Evolutionary conservation across 495 filamentous ascomycete genomes (phyloP).

Genomic region (Sphaerosporella brunnea): DNA sequence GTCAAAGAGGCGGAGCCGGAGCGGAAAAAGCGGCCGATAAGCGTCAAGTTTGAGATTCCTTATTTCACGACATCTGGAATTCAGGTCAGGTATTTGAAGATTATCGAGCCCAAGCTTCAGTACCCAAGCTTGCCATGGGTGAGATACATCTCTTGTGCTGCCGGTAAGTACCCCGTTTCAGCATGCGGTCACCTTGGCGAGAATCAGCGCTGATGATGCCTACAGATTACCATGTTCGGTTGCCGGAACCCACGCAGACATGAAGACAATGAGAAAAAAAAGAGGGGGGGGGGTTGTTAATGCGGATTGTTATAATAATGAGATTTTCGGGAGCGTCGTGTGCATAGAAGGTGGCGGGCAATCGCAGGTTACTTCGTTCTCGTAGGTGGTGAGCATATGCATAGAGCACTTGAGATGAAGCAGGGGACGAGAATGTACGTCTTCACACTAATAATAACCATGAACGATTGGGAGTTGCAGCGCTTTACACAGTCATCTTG

Average conservation of each 20-base stretch:
- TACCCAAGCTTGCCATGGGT: constrained; percentile 98
- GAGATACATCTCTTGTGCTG: constrained; percentile 53
- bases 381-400: too few relatives aligned
- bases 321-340: not conserved
- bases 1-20: constrained; percentile 97
- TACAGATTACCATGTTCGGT: constrained; percentile 23
- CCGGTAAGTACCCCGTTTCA: constrained; percentile 12
- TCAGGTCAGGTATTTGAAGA: constrained; percentile 96
- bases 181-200: not conserved
- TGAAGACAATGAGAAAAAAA: too few relatives aligned
- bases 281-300: not conserved
- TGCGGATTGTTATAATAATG: not conserved
- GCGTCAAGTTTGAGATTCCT: constrained; percentile 98
- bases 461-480: constrained; percentile 12
- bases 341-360: not conserved
- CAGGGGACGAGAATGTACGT: too few relatives aligned
- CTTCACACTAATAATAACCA: not conserved
- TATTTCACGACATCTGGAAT: constrained; percentile 99
- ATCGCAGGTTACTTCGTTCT: not conserved
- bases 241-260: constrained; percentile 23
- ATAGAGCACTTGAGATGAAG: too few relatives aligned
- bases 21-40: constrained; percentile 80
- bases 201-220: constrained; percentile 3
- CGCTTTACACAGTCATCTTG: constrained; percentile 30
- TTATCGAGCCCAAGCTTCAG: constrained; percentile 98